Evolutionary conservation across 768 basidiomycete genomes (phyloP).

Genomic region (Russula abietina): DNA sequence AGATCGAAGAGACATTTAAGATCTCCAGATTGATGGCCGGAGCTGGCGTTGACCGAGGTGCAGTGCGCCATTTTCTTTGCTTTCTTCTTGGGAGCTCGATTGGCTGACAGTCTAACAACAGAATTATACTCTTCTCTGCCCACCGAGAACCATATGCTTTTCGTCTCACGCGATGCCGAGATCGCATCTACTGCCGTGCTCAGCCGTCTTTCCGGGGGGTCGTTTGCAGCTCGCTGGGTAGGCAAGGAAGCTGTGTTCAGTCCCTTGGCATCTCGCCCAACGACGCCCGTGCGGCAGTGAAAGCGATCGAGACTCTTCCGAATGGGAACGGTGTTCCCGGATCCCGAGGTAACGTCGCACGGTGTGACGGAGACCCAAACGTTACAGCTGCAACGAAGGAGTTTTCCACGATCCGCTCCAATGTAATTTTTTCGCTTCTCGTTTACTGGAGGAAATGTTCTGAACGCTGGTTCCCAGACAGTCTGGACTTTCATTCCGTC

Average conservation of each 20-base stretch:
- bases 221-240: constrained; percentile 95
- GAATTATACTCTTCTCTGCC: constrained; percentile 95
- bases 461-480: no score
- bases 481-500: no score
- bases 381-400: no score
- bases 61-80: constrained; percentile 26
- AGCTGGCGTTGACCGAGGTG: constrained; percentile 87
- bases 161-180: constrained; percentile 76
- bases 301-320: constrained; percentile 93
- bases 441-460: no score
- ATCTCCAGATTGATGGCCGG: constrained; percentile 50
- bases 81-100: constrained; percentile 13
- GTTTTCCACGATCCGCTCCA: no score
- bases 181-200: constrained; percentile 75
- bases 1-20: constrained; percentile 52
- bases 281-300: constrained; percentile 92
- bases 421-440: no score
- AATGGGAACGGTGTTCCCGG: constrained; percentile 66
- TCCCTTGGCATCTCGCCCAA: constrained; percentile 83
- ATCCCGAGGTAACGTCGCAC: constrained; percentile 33
- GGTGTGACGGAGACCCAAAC: no score
- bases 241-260: constrained; percentile 97
- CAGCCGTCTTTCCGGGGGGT: constrained; percentile 80
- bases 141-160: constrained; percentile 82
- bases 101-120: constrained; percentile 28